These are phyloP conservation scores for Cyphellophora europaea DNA, from an alignment of 2,329 filamentous ascomycete genomes.

Conservation along the genomic window DNA sequence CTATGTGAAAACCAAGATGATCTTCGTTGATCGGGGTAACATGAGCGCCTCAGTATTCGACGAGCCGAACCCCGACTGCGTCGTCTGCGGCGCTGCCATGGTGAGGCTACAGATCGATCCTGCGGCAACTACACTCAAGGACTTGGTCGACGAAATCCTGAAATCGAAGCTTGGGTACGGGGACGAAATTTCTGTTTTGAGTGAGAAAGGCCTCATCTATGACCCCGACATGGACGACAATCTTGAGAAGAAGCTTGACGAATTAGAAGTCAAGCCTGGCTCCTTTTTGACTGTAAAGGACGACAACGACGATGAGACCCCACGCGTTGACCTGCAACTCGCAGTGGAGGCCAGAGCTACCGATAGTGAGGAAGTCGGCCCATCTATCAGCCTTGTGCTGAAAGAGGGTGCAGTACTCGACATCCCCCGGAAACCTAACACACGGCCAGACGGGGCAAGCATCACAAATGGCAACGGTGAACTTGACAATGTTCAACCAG, in stretches of 20 bases:
- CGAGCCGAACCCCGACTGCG: conserved; percentile 70
- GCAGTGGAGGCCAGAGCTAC: conserved; percentile 28
- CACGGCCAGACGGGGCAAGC: conserved; percentile 2
- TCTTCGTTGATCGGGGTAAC: conserved; percentile 63
- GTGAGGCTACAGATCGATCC: conserved; percentile 59
- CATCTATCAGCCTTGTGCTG: conserved; percentile 27
- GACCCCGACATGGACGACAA: conserved; percentile 86
- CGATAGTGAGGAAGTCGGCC: conserved; percentile 24
- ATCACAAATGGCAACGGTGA: conserved; percentile 11
- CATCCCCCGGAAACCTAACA: conserved; percentile 36
- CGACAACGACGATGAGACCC: conserved; percentile 43
- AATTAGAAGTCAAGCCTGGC: conserved; percentile 65
- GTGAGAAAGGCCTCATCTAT: conserved; percentile 69
- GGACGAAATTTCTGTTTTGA: conserved; percentile 71
- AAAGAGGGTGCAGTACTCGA: conserved; percentile 25
- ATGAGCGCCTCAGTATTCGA: conserved; percentile 48
- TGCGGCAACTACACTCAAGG: conserved; percentile 61
- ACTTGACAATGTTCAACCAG: conserved; percentile 6
- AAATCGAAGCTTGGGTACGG: conserved; percentile 64
- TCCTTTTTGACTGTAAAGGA: conserved; percentile 78
- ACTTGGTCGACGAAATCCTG: conserved; percentile 69
- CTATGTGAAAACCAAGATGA: conserved; percentile 64
- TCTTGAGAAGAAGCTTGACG: conserved; percentile 64
- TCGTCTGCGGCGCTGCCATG: conserved; percentile 70
- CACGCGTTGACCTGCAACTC: conserved; percentile 72